Conservation (phyloP, 345 rosid genomes). For the Eucalyptus decipiens region DNA sequence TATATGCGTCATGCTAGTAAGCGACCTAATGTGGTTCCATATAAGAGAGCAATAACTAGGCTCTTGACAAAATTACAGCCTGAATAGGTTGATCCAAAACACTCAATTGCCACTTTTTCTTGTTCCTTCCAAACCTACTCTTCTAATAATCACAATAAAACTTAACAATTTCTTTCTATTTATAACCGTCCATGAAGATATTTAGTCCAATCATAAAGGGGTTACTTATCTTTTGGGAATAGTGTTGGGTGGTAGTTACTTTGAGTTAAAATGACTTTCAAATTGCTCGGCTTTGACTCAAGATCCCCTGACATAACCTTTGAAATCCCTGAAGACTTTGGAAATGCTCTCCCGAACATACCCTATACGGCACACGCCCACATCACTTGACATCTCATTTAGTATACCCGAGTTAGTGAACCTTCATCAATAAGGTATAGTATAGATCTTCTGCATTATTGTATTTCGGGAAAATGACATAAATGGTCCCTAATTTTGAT, state of each 20-base stretch:
- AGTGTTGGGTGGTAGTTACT: background rate
- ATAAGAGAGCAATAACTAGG: background rate
- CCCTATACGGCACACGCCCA: background rate
- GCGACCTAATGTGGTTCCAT: background rate
- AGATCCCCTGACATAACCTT: background rate
- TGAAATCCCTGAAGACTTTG: background rate
- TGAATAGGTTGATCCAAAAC: background rate
- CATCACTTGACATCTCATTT: background rate
- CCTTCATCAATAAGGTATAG: background rate
- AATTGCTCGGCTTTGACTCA: background rate
- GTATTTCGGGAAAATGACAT: background rate
- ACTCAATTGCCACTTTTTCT: background rate
- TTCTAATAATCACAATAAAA: background rate
- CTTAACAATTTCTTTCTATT: background rate
- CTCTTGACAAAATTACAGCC: background rate
- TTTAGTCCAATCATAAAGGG: background rate
- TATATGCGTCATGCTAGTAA: background rate
- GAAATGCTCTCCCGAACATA: background rate
- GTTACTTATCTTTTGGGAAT: background rate
- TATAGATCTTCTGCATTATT: background rate
- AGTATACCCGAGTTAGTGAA: background rate
- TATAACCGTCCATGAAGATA: background rate
- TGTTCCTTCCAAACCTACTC: too few species aligned
- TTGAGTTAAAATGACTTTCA: background rate
- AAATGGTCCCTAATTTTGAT: fast-evolving